Evolutionary conservation across 176 grass and related monocot genomes (phyloP).

Genomic region (Cenchrus fungigraminus): DNA sequence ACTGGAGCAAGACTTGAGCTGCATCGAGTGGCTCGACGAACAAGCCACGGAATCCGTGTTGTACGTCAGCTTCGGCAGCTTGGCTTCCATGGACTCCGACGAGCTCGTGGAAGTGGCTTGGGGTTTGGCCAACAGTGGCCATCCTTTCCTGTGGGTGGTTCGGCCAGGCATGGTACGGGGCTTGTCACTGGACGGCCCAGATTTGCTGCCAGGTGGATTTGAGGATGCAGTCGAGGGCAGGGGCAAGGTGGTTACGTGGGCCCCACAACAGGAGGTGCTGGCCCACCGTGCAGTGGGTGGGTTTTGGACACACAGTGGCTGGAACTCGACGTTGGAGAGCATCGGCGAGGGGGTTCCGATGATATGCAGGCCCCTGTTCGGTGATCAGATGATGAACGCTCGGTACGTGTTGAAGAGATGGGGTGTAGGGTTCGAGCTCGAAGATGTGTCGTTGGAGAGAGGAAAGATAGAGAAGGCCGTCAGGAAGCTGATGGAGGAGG

Average conservation of each 20-base stretch:
- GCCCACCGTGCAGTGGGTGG: slow-evolving; percentile 33
- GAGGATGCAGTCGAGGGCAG: neutral
- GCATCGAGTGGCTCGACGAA: slow-evolving; percentile 43
- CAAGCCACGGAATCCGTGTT: slow-evolving; percentile 1
- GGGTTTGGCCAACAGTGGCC: slow-evolving; percentile 27
- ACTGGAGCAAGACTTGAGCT: neutral
- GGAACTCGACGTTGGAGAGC: neutral
- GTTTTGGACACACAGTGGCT: slow-evolving; percentile 44
- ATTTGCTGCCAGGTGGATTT: neutral
- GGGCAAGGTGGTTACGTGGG: slow-evolving; percentile 46
- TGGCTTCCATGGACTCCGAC: neutral
- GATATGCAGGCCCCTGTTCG: slow-evolving; percentile 34
- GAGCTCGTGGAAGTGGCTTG: slow-evolving; percentile 37
- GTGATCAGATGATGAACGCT: slow-evolving; percentile 22
- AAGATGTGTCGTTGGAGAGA: slow-evolving; percentile 8
- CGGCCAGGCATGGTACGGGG: neutral
- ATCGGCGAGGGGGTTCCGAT: slow-evolving; percentile 36
- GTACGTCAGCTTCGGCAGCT: slow-evolving; percentile 55
- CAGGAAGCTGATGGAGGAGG: slow-evolving; percentile 29
- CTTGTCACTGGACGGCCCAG: neutral
- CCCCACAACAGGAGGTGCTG: slow-evolving; percentile 45
- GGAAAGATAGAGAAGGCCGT: neutral
- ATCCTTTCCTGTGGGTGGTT: neutral
- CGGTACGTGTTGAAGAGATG: slow-evolving; percentile 26
- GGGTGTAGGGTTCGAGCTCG: slow-evolving; percentile 37